phyloP scores from a whole-genome alignment of 768 basidiomycete species.

The Rickenella mellea region DNA sequence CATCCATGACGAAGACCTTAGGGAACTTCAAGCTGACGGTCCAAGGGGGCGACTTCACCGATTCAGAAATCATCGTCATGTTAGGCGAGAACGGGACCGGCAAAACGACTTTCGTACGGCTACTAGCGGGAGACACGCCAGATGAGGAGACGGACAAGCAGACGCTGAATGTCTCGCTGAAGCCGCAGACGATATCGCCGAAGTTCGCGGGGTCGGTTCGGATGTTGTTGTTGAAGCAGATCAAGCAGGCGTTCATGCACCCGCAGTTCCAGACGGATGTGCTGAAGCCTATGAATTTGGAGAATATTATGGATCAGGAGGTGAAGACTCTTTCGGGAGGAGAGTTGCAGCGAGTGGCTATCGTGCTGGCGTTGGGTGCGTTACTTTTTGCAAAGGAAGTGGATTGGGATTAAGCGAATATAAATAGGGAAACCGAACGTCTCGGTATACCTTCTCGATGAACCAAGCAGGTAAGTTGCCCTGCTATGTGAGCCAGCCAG shows the following conservation, averaged over 20 bases:
- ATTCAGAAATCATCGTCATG: slow-evolving; percentile 99
- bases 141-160: slow-evolving; percentile 79
- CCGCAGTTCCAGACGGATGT: slow-evolving; percentile 99
- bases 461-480: slow-evolving; percentile 65
- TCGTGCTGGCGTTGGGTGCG: slow-evolving; percentile 81
- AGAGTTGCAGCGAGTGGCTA: slow-evolving; percentile 95
- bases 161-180: slow-evolving; percentile 81
- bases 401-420: slow-evolving; percentile 6
- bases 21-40: slow-evolving; percentile 94
- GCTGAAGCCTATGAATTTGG: slow-evolving; percentile 93
- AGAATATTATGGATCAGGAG: slow-evolving; percentile 93
- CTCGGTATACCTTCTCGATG: slow-evolving; percentile 90
- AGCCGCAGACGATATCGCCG: slow-evolving; percentile 97
- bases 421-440: slow-evolving; percentile 61
- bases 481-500: not conserved
- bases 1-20: slow-evolving; percentile 93
- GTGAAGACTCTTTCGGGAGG: slow-evolving; percentile 98
- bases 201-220: slow-evolving; percentile 97
- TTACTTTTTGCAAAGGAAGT: not conserved
- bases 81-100: slow-evolving; percentile 98
- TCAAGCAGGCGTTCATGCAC: slow-evolving; percentile 95
- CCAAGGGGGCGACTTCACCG: slow-evolving; percentile 85
- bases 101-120: slow-evolving; percentile 95
- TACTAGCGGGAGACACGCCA: slow-evolving; percentile 88
- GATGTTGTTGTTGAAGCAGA: slow-evolving; percentile 87